These are phyloP conservation scores for Podospora pseudopauciseta DNA, from an alignment of 495 filamentous ascomycete species.

Conservation along the genomic window DNA sequence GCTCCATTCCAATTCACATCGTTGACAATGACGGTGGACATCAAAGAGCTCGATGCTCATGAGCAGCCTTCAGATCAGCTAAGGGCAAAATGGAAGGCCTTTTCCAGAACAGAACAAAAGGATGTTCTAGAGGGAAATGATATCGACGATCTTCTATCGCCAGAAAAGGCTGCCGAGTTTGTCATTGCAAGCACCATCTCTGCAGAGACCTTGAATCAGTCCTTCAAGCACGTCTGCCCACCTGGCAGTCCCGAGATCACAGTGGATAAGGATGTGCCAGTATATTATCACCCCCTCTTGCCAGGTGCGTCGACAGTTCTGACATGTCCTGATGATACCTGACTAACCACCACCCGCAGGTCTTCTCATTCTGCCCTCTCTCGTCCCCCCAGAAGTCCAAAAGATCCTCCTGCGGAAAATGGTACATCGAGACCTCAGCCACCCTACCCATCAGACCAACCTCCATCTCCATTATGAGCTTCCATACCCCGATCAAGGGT, in stretches of 20 bases:
- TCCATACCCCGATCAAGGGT: conserved; percentile 52
- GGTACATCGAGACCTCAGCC: conserved; percentile 75
- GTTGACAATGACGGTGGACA: conserved; percentile 36
- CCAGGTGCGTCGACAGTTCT: conserved; percentile 32
- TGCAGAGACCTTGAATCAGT: conserved; percentile 31
- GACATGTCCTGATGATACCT: neutral
- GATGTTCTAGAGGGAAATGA: conserved; percentile 36
- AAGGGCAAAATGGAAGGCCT: conserved; percentile 59
- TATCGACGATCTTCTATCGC: conserved; percentile 42
- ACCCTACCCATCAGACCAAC: conserved; percentile 75
- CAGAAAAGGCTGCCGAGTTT: conserved; percentile 32
- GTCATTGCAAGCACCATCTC: conserved; percentile 37
- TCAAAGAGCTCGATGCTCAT: conserved; percentile 60
- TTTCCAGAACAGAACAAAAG: conserved; percentile 41
- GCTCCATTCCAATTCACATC: neutral
- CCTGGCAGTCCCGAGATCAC: conserved; percentile 15
- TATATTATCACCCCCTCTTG: conserved; percentile 37
- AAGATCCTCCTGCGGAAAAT: conserved; percentile 61
- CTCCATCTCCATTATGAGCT: conserved; percentile 78
- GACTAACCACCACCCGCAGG: conserved; percentile 44
- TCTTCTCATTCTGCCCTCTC: conserved; percentile 66
- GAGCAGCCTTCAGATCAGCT: conserved; percentile 65
- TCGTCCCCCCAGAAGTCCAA: conserved; percentile 68
- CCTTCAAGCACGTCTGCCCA: conserved; percentile 36
- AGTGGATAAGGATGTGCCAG: conserved; percentile 29